phyloP scores from a whole-genome alignment of 257 asterid genomes.

The Paraleonurus japonicus region DNA sequence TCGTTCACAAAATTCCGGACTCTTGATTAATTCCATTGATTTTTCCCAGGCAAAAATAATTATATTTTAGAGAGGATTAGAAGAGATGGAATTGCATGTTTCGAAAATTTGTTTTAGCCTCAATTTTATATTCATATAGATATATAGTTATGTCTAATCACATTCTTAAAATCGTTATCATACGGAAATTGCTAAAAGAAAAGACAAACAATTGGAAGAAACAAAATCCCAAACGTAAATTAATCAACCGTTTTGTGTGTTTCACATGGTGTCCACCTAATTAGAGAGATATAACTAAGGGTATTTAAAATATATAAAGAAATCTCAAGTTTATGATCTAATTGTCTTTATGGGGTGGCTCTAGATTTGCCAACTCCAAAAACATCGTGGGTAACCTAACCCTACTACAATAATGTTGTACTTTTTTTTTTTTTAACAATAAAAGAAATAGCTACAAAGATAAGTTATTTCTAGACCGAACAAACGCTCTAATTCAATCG shows the following conservation, averaged over 20 bases:
- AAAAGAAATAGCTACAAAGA: too few relatives aligned
- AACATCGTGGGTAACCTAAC: slow-evolving; percentile 16
- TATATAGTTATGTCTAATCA: not conserved
- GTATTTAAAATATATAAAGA: slow-evolving; percentile 30
- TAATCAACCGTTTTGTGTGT: slow-evolving; percentile 39
- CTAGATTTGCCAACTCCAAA: slow-evolving; percentile 34
- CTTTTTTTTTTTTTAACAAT: too few relatives aligned
- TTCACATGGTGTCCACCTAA: slow-evolving; percentile 43
- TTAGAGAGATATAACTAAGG: slow-evolving; percentile 21
- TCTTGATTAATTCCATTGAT: not conserved
- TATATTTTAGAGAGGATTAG: slow-evolving; percentile 17
- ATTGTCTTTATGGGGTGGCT: slow-evolving; percentile 32
- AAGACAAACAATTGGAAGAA: slow-evolving; percentile 42
- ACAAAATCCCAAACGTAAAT: slow-evolving; percentile 27
- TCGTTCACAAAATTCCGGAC: too few relatives aligned
- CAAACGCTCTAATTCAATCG: too few relatives aligned
- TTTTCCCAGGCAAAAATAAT: too few relatives aligned
- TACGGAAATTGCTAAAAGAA: slow-evolving; percentile 22
- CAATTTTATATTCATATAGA: not conserved
- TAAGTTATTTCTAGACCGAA: too few relatives aligned
- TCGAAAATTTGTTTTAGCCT: slow-evolving; percentile 20
- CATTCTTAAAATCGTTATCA: slow-evolving; percentile 32
- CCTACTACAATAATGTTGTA: slow-evolving; percentile 16
- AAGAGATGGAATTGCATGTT: slow-evolving; percentile 22
- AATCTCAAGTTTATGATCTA: slow-evolving; percentile 38